Base-by-base conservation (phyloP, 768 basidiomycete genomes). In the Naganishia antarctica region DNA sequence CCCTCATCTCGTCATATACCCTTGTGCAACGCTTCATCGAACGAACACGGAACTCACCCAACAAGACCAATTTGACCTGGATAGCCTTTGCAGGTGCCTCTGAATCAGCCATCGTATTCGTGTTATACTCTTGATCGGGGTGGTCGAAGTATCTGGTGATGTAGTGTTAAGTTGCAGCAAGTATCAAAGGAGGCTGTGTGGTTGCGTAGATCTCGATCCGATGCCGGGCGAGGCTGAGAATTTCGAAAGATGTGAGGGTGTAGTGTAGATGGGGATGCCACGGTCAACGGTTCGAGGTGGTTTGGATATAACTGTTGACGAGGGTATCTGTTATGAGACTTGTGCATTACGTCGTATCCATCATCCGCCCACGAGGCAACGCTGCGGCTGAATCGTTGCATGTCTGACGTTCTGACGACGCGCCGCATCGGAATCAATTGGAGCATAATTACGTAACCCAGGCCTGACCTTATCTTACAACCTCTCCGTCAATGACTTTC, bases 61-160 rank as follows among this genome's bases (percentile, higher is more conserved):
- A 84, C 21, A 98, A 83, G 67, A 98, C 94, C 50, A 99, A 87
- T 79, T 99, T 99, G 68, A 99, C 94, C 80, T 97, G 94, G 11
- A 96, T 87, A 69, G 92, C 91, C 79, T 89, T 93, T 26, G 73
- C 65, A 11, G 69, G 62, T 43, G 71, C 64, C 29, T 74, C 75
- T 28, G 64, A 60, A 47, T 60, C 59, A 47, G 45, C 59, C 59
- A 60, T 60, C 29, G 41, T 45, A 26, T 13, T 44, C 43, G 8
- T 21, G 21, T 57, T 57, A 34, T 40, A 21, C 9, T 37, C 28
- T 25, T 23, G 31, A 21, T 57, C 23, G 34, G 4, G 6, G n/a
- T 9, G 43, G n/a, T 44, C 43, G 43, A 11, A 44, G 8, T 9
- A 6, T 9, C 15, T 37, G 34, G 15, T 37, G 34, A 7, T 7